Evolutionary conservation across 768 basidiomycete species (phyloP).

Genomic region (Psilocybe sp.): DNA sequence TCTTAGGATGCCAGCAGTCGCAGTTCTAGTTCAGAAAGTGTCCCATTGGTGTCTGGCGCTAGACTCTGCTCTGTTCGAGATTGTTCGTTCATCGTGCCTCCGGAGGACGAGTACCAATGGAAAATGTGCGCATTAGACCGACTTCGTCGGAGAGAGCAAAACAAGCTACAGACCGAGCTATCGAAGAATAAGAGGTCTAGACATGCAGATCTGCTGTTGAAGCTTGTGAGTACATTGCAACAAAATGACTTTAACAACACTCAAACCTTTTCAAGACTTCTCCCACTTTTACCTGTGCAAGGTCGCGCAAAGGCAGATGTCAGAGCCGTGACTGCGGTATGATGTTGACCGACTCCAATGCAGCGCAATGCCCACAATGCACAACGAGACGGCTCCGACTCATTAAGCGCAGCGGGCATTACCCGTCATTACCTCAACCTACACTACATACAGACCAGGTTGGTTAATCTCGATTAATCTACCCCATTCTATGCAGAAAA

Average conservation of each 20-base stretch:
- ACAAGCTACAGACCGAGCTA: constrained; percentile 1
- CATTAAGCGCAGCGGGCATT: constrained; percentile 1
- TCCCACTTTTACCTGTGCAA: constrained; percentile 3
- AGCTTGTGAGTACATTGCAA: too few relatives aligned
- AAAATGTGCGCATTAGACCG: constrained; percentile 39
- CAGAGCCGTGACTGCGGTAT: constrained; percentile 23
- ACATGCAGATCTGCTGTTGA: not conserved
- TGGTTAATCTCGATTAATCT: not conserved
- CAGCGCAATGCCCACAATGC: constrained; percentile 26
- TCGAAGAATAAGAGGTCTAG: too few relatives aligned
- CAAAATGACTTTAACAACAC: constrained; percentile 3
- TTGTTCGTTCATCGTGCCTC: constrained; percentile 36
- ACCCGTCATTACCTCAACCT: not conserved
- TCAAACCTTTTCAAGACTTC: not conserved
- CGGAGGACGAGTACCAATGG: constrained; percentile 33
- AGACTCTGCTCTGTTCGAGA: constrained; percentile 31
- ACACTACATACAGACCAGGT: not conserved
- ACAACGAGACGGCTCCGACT: constrained; percentile 18
- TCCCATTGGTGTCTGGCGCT: constrained; percentile 26
- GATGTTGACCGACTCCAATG: constrained; percentile 7
- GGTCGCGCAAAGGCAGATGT: constrained; percentile 16
- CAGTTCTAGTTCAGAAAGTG: constrained; percentile 1
- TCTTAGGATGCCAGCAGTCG: constrained; percentile 8
- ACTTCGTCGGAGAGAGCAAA: constrained; percentile 19
- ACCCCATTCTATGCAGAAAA: not conserved